phyloP scores from a whole-genome alignment of 805 yeast genomes.

The Starmerella bacillaris region DNA sequence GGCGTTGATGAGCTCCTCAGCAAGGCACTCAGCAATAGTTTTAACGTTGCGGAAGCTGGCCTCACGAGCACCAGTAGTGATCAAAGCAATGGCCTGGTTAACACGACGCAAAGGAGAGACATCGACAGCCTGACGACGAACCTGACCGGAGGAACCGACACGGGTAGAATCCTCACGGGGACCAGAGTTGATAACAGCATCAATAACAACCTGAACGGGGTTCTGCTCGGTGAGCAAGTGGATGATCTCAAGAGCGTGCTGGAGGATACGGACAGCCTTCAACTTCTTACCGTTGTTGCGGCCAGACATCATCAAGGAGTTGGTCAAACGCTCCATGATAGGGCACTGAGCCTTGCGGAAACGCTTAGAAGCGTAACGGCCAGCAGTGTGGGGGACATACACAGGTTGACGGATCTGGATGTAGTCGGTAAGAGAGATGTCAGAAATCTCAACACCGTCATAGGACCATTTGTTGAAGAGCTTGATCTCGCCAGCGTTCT shows the following conservation, averaged over 20 bases:
- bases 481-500: slow-evolving; percentile 89
- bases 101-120: slow-evolving; percentile 99
- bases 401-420: slow-evolving; percentile 95
- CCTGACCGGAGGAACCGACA: slow-evolving; percentile 99
- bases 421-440: slow-evolving; percentile 96
- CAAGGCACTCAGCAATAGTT: slow-evolving; percentile 99
- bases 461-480: slow-evolving; percentile 99
- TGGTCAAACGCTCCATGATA: slow-evolving; percentile 96
- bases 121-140: slow-evolving; percentile 99
- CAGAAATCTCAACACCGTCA: slow-evolving; percentile 94
- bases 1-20: slow-evolving; percentile 99
- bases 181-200: slow-evolving; percentile 98
- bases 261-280: slow-evolving; percentile 98
- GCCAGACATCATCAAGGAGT: slow-evolving; percentile 99
- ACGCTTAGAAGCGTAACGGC: slow-evolving; percentile 98
- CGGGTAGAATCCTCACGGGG: slow-evolving; percentile 99
- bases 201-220: slow-evolving; percentile 98
- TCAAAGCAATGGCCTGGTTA: slow-evolving; percentile 94
- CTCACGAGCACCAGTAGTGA: slow-evolving; percentile 99
- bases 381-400: slow-evolving; percentile 97
- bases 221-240: slow-evolving; percentile 93
- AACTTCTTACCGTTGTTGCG: slow-evolving; percentile 99
- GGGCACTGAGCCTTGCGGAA: slow-evolving; percentile 99
- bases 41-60: slow-evolving; percentile 99
- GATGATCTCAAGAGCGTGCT: slow-evolving; percentile 98